Evolutionary conservation across 352 stramenopile genomes (phyloP).

Genomic region (Pythium biforme): DNA sequence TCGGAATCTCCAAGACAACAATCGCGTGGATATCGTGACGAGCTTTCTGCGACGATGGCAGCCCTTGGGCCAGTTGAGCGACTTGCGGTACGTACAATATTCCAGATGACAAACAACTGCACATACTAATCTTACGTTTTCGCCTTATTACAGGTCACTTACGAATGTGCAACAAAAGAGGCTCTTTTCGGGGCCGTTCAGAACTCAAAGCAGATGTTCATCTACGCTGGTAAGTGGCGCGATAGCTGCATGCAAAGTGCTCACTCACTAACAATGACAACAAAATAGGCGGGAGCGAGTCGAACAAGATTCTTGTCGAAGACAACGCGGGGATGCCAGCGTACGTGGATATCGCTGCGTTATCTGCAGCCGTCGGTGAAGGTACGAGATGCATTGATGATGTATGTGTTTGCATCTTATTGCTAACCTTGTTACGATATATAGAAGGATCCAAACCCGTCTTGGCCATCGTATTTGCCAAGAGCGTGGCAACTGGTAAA

Average conservation of each 20-base stretch:
- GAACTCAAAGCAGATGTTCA: slow-evolving; percentile 13
- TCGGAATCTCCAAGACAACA: slow-evolving; percentile 16
- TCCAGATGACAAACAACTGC: background rate
- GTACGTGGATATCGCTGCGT: slow-evolving; percentile 1
- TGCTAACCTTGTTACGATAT: background rate
- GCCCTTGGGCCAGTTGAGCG: slow-evolving; percentile 38
- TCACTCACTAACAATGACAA: background rate
- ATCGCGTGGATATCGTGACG: slow-evolving; percentile 42
- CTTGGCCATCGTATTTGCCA: slow-evolving; percentile 25
- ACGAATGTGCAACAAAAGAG: slow-evolving; percentile 28
- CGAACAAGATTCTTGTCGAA: slow-evolving; percentile 20
- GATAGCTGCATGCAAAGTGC: background rate
- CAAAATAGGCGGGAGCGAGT: slow-evolving; percentile 2
- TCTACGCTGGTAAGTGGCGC: slow-evolving; percentile 24
- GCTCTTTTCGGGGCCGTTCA: slow-evolving; percentile 10
- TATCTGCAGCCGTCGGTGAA: slow-evolving; percentile 13
- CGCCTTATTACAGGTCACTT: slow-evolving; percentile 6
- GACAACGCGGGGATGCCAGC: slow-evolving; percentile 27
- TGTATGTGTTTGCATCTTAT: background rate
- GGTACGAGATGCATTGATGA: background rate
- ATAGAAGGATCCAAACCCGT: slow-evolving; percentile 7
- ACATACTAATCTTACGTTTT: background rate
- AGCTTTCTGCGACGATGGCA: slow-evolving; percentile 48
- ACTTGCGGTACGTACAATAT: slow-evolving; percentile 35
- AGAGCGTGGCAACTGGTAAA: slow-evolving; percentile 20